A percentile compares a stretch with the other conserved stretches of the same genome.
These are phyloP conservation scores for Aspergillus sclerotiicarbonarius DNA, from an alignment of 495 filamentous ascomycete genomes.

Conservation along the genomic window DNA sequence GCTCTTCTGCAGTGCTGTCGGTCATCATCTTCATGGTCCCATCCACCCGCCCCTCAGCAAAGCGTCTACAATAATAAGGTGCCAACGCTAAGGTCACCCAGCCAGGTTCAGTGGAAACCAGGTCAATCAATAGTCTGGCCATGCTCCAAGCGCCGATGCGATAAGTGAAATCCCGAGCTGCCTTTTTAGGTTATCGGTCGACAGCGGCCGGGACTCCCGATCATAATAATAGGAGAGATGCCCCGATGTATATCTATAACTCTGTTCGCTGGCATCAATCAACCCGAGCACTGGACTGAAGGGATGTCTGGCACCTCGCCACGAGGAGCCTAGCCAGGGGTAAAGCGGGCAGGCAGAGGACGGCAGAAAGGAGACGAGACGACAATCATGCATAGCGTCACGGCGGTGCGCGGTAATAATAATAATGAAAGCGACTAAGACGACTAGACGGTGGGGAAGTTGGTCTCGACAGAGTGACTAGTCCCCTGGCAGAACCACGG, in stretches of 20 bases:
- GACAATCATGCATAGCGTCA: conserved; percentile 8
- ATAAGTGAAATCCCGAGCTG: neutral
- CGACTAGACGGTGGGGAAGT: conserved; percentile 30
- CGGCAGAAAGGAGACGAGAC: neutral
- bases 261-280: neutral
- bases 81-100: neutral
- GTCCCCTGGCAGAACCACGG: conserved; percentile 14
- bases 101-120: conserved; percentile 1
- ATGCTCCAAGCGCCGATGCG: neutral
- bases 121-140: conserved; percentile 5
- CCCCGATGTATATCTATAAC: no score
- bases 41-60: no score
- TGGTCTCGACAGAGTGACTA: conserved; percentile 2
- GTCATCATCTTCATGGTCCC: no score
- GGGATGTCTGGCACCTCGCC: neutral
- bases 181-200: neutral
- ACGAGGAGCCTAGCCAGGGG: neutral
- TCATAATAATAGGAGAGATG: neutral
- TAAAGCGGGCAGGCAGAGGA: neutral
- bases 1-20: neutral
- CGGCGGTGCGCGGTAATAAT: no score
- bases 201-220: neutral
- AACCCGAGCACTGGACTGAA: neutral
- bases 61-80: neutral
- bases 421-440: conserved; percentile 31